Percentiles rank a stretch among this genome's conserved stretches.
phyloP scores from a whole-genome alignment of 768 basidiomycete genomes.

The Mycena metata region DNA sequence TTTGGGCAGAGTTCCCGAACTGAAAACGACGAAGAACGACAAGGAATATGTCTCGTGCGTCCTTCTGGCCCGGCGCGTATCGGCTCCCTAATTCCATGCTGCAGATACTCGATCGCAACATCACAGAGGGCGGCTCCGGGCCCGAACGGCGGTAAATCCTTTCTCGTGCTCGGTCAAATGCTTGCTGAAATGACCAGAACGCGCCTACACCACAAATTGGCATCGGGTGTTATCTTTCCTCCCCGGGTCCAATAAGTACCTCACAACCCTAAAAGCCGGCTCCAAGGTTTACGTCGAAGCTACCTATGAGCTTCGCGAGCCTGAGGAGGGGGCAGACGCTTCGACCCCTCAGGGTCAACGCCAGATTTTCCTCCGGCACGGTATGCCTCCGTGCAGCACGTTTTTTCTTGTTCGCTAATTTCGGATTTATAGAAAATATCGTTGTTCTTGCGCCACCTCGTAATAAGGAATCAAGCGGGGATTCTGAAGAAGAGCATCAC shows the following conservation, averaged over 20 bases:
- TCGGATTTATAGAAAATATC: conserved; percentile 61
- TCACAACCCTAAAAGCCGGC: conserved; percentile 77
- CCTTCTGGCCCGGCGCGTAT: not conserved
- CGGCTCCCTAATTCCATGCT: not conserved
- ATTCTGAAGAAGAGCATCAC: conserved; percentile 10
- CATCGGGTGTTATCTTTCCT: conserved; percentile 83
- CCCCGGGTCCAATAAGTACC: conserved; percentile 70
- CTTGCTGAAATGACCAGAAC: conserved; percentile 25
- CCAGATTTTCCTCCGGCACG: conserved; percentile 87
- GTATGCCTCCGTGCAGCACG: conserved; percentile 53
- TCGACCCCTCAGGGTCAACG: conserved; percentile 79
- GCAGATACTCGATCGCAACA: conserved; percentile 85
- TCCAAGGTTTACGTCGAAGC: conserved; percentile 87
- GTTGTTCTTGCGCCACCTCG: conserved; percentile 54
- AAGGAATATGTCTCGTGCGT: conserved; percentile 85
- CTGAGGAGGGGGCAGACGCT: conserved; percentile 75
- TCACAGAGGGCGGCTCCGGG: conserved; percentile 70
- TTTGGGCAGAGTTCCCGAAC: conserved; percentile 78
- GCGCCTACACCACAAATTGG: conserved; percentile 70
- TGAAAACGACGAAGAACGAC: conserved; percentile 75
- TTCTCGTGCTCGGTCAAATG: conserved; percentile 10
- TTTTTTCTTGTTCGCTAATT: conserved; percentile 12
- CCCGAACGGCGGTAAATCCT: conserved; percentile 70
- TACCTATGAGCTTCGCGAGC: conserved; percentile 80
- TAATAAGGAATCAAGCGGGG: conserved; percentile 5